phyloP scores from a whole-genome alignment of 352 stramenopile species.

The Phytopythium delawarense region DNA sequence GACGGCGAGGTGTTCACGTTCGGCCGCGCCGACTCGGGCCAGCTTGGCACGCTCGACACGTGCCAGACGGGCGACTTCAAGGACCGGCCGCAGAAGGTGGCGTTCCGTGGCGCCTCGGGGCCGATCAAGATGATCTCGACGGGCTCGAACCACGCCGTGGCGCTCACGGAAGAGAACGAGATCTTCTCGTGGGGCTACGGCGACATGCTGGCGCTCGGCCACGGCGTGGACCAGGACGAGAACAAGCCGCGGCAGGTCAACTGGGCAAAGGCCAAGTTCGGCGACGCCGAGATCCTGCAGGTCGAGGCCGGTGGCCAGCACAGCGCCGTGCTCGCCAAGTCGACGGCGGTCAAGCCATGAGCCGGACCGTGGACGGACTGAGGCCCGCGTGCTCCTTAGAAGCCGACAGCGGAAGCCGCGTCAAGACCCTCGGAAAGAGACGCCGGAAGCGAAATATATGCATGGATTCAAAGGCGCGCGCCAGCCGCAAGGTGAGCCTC shows the following conservation, averaged over 20 bases:
- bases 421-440: not conserved
- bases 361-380: not conserved
- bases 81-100: conserved; percentile 72
- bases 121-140: conserved; percentile 49
- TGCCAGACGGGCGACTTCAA: conserved; percentile 78
- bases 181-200: conserved; percentile 92
- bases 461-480: conserved; percentile 1
- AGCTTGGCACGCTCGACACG: conserved; percentile 85
- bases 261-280: conserved; percentile 70
- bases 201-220: conserved; percentile 89
- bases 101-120: conserved; percentile 27
- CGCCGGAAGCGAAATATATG: not conserved
- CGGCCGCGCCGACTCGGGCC: conserved; percentile 92
- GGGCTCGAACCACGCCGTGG: conserved; percentile 88
- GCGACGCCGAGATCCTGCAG: conserved; percentile 56
- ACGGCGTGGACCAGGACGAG: conserved; percentile 83
- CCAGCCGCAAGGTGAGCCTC: not conserved
- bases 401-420: not conserved
- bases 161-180: conserved; percentile 63
- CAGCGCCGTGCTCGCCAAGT: conserved; percentile 63
- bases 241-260: conserved; percentile 55
- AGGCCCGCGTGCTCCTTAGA: conserved; percentile 2
- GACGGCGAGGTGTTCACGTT: conserved; percentile 90
- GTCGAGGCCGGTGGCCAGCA: conserved; percentile 88
- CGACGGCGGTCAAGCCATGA: not conserved